These are phyloP conservation scores for Hypocreales sp. DNA, from an alignment of 2,329 filamentous ascomycete species.

Conservation along the genomic window DNA sequence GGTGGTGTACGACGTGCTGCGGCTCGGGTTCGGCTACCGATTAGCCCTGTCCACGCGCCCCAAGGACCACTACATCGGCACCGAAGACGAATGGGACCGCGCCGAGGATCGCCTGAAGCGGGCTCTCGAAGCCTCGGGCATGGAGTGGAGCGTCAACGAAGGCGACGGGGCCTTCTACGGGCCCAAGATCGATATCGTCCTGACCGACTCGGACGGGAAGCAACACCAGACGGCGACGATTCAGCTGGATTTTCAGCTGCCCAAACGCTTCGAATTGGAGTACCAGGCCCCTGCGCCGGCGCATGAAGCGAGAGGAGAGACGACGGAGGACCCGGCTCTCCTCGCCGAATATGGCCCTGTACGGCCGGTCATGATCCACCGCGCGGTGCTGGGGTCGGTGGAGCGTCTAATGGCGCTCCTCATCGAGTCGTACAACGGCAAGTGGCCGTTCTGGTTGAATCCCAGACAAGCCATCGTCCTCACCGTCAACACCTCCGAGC, in stretches of 20 bases:
- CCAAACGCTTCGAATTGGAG: constrained; percentile 62
- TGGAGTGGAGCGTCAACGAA: constrained; percentile 58
- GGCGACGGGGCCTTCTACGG: constrained; percentile 86
- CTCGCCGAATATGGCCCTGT: constrained; percentile 41
- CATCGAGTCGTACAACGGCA: constrained; percentile 68
- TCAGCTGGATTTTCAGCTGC: constrained; percentile 80
- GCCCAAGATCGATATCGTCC: constrained; percentile 78
- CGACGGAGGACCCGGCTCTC: constrained; percentile 29
- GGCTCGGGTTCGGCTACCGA: constrained; percentile 52
- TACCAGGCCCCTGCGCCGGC: constrained; percentile 58
- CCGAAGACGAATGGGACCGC: constrained; percentile 43
- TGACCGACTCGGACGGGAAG: constrained; percentile 67
- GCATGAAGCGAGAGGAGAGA: constrained; percentile 36
- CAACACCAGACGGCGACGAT: constrained; percentile 82
- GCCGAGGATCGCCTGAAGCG: constrained; percentile 23
- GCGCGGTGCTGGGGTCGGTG: constrained; percentile 70
- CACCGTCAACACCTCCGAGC: constrained; percentile 48
- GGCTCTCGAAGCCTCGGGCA: constrained; percentile 48
- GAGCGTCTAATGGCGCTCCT: constrained; percentile 75
- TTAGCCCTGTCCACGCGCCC: constrained; percentile 69
- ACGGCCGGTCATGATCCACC: constrained; percentile 65
- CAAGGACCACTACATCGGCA: constrained; percentile 62
- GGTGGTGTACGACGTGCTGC: constrained; percentile 54
- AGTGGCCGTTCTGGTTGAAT: constrained; percentile 81
- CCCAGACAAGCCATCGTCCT: constrained; percentile 63